These are phyloP conservation scores for Diaporthe vaccinii DNA, from an alignment of 2,329 filamentous ascomycete genomes.

Conservation along the genomic window DNA sequence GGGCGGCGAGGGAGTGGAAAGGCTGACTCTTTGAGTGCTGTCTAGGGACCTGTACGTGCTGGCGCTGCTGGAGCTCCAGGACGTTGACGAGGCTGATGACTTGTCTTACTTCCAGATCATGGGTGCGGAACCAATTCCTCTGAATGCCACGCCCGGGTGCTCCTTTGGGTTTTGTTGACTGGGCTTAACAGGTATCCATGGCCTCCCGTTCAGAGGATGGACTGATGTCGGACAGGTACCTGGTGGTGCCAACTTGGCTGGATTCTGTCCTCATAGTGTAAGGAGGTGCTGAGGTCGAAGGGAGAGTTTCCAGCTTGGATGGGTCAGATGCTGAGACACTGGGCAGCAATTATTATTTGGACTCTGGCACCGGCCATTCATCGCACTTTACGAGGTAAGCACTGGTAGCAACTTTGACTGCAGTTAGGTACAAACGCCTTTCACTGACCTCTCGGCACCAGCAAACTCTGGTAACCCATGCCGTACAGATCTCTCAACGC, in stretches of 20 bases:
- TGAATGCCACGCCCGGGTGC: neutral
- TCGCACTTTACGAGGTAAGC: slow-evolving; percentile 67
- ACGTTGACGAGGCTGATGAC: slow-evolving; percentile 55
- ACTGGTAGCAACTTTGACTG: neutral
- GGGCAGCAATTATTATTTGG: slow-evolving; percentile 63
- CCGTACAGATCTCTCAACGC: slow-evolving; percentile 59
- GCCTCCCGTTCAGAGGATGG: slow-evolving; percentile 50
- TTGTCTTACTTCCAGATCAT: slow-evolving; percentile 65
- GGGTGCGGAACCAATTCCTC: slow-evolving; percentile 51
- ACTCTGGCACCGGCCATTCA: slow-evolving; percentile 69
- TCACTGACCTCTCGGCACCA: slow-evolving; percentile 46
- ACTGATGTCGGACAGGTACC: slow-evolving; percentile 52
- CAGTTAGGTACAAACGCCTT: neutral
- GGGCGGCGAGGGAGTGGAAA: too few relatives aligned
- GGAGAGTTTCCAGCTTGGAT: neutral
- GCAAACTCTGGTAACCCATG: slow-evolving; percentile 65
- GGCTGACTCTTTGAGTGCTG: slow-evolving; percentile 21
- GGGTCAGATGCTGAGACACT: neutral
- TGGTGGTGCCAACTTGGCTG: slow-evolving; percentile 50
- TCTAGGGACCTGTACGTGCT: slow-evolving; percentile 64
- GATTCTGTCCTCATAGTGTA: slow-evolving; percentile 64
- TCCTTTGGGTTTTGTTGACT: slow-evolving; percentile 28
- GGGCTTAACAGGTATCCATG: slow-evolving; percentile 49
- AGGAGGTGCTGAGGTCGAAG: slow-evolving; percentile 39
- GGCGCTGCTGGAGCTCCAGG: slow-evolving; percentile 59